Base-by-base conservation (phyloP, 2,329 filamentous ascomycete species). In the Venturia aucupariae region DNA sequence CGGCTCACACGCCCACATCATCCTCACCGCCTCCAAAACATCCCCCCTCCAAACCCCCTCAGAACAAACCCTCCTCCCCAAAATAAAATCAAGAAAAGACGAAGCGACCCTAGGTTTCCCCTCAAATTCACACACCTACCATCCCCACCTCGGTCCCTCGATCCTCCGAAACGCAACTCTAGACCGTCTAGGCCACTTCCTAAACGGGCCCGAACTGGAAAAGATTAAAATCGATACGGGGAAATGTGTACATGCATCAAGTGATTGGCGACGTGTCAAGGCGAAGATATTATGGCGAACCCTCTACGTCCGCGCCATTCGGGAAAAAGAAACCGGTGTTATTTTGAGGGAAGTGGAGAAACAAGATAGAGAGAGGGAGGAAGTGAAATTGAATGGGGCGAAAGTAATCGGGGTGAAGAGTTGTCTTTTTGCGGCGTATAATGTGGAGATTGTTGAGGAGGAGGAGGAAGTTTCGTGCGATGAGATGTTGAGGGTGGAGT, bases 61-160 rank as follows among this genome's bases (percentile, higher is more conserved):
- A 5, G 51, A 57, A 35, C 27, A 11, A 15, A 11, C 10, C 15
- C 51, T 57, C 27, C 27, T 57, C 3, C 27, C 51, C 15, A 30
- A 32, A n/a, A 57, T 57, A 27, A 57, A 57, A 57, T 57, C 51
- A 4, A 15, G 51, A 11, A 57, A 57, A 35, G 51, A 57, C 27
- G 51, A 57, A 11, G 51, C 51, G 1, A 57, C 30, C 6, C 27
- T 57, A 13, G 51, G 51, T 57, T 57, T 35, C 19, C 51, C 51
- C 5, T 57, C 51, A 10, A 17, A 17, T 17, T 57, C 51, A 19
- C 51, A 57, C 6, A 35, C 4, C 15, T 57, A 57, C 27, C 51
- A 57, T 57, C 15, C 30, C 51, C 30, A 57, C 51, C 30, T 57
- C 51, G 51, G 51, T 11, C 51, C 51, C 15, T 57, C 51, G 27